Evolutionary conservation across 164 flowering plant genomes (phyloP).

Genomic region (Kingdonia uniflora): DNA sequence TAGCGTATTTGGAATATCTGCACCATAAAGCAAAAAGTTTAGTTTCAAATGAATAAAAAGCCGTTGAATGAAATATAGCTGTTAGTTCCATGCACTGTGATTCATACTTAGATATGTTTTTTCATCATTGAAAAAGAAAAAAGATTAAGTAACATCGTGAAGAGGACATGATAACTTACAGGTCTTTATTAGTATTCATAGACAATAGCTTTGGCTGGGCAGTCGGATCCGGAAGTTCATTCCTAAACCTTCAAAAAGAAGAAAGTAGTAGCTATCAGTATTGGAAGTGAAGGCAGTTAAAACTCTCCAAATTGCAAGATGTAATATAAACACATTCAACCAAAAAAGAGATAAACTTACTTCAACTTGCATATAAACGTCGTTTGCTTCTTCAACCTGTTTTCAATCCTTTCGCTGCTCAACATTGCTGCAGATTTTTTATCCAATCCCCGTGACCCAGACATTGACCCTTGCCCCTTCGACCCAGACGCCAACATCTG

Average conservation of each 20-base stretch:
- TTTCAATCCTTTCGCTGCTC: conserved; percentile 68
- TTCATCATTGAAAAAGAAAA: background rate
- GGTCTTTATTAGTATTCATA: conserved; percentile 58
- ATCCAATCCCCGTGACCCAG: conserved; percentile 65
- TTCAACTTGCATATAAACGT: conserved; percentile 91
- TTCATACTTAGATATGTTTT: too few relatives aligned
- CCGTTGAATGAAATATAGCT: too few relatives aligned
- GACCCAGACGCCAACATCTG: conserved; percentile 44
- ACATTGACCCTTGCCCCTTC: conserved; percentile 56
- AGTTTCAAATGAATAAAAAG: background rate
- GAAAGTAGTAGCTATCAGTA: conserved; percentile 6
- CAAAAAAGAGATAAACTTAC: conserved; percentile 40
- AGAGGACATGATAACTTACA: conserved; percentile 39
- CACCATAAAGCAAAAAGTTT: conserved; percentile 8
- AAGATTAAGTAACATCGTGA: background rate
- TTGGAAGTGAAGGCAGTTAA: background rate
- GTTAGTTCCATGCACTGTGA: too few relatives aligned
- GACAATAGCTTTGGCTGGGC: conserved; percentile 77
- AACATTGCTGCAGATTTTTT: conserved; percentile 51
- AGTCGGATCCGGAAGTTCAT: conserved; percentile 94
- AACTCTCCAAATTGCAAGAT: background rate
- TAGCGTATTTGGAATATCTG: conserved; percentile 73
- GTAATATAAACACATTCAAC: background rate
- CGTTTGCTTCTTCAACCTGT: conserved; percentile 88
- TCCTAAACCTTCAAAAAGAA: conserved; percentile 58